Conservation (phyloP, 2,329 filamentous ascomycete species). For the Phyllosticta paracitricarpa region DNA sequence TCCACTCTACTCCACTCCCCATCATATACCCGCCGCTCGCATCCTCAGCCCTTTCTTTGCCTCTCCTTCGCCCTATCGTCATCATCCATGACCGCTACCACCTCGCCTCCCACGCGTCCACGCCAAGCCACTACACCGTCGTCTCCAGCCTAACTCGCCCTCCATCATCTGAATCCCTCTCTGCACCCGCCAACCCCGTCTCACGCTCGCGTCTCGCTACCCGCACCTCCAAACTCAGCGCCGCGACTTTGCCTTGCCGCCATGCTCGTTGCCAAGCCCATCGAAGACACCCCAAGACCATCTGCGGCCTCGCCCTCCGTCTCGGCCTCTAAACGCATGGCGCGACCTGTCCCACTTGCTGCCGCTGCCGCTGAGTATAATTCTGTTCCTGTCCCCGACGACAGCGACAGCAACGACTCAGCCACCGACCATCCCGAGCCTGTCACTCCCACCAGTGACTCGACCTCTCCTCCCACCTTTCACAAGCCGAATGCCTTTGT, state of each 20-base stretch:
- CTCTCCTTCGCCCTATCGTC: not conserved
- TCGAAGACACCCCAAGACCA: not conserved
- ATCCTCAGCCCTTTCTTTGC: not conserved
- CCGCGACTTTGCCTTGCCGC: not conserved
- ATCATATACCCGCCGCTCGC: not conserved
- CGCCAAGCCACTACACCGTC: not conserved
- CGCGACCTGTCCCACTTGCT: not conserved
- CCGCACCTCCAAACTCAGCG: not conserved
- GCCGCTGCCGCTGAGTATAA: not conserved
- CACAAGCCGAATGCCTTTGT: not conserved
- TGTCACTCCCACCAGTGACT: conserved; percentile 28
- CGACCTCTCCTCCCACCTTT: not conserved
- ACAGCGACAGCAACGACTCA: conserved; percentile 27
- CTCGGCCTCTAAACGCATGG: not conserved
- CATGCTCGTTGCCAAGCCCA: not conserved
- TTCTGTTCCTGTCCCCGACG: conserved; percentile 23
- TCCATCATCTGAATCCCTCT: not conserved
- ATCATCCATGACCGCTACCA: not conserved
- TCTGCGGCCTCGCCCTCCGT: not conserved
- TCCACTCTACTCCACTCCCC: not conserved
- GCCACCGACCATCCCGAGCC: conserved; percentile 30
- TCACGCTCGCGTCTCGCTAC: not conserved
- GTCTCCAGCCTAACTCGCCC: not conserved
- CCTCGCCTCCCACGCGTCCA: not conserved
- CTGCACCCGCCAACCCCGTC: not conserved